These are phyloP conservation scores for Diaporthe sp. DNA, from an alignment of 2,329 filamentous ascomycete species.

Conservation along the genomic window DNA sequence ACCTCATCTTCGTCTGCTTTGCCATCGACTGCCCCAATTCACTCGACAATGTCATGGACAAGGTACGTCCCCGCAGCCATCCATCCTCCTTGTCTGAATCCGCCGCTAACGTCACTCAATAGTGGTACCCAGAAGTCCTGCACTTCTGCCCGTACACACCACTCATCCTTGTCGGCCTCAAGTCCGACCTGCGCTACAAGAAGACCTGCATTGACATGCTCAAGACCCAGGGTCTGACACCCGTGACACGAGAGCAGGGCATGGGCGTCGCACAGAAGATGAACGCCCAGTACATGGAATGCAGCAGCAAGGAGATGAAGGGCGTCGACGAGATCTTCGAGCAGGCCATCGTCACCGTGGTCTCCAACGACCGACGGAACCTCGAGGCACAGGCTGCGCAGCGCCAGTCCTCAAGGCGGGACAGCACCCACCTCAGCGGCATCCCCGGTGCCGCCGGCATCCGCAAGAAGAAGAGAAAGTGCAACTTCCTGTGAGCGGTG, in stretches of 20 bases:
- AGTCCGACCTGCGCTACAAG: conserved; percentile 96
- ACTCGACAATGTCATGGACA: conserved; percentile 98
- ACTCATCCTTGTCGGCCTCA: conserved; percentile 94
- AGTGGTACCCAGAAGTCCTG: conserved; percentile 99
- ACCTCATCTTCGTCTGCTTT: conserved; percentile 98
- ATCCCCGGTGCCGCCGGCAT: conserved; percentile 57
- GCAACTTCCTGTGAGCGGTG: conserved; percentile 77
- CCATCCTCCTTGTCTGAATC: conserved; percentile 4
- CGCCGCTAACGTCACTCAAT: conserved; percentile 29
- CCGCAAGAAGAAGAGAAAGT: conserved; percentile 85
- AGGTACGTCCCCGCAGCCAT: conserved; percentile 71
- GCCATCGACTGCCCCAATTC: conserved; percentile 99
- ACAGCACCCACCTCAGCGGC: conserved; percentile 47
- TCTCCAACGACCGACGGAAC: conserved; percentile 82
- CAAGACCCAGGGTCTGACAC: conserved; percentile 96
- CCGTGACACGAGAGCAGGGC: conserved; percentile 92
- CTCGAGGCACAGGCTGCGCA: conserved; percentile 62
- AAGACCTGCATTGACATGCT: conserved; percentile 98
- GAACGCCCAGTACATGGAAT: conserved; percentile 96
- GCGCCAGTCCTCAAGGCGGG: conserved; percentile 53
- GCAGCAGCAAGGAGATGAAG: conserved; percentile 96
- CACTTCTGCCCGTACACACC: conserved; percentile 99
- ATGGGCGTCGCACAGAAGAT: conserved; percentile 91
- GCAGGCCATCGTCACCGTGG: conserved; percentile 88
- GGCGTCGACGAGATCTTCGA: conserved; percentile 98